phyloP scores from a whole-genome alignment of 2,329 filamentous ascomycete genomes.

The Penicillium sp. region DNA sequence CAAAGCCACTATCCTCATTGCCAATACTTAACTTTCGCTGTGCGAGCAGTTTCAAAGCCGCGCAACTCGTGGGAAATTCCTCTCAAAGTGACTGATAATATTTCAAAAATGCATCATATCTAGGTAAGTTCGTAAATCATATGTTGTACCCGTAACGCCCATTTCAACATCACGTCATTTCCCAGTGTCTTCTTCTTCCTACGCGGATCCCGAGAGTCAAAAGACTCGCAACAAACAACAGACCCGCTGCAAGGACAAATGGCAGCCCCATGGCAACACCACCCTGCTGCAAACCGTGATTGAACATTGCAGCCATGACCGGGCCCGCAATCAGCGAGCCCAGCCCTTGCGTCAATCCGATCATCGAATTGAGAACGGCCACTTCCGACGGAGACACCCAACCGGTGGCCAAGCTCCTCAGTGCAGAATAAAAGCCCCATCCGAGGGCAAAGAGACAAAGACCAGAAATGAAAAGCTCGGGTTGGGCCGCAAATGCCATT shows the following conservation, averaged over 20 bases:
- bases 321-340: neutral
- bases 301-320: neutral
- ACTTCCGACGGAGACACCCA: neutral
- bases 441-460: neutral
- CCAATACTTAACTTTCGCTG: no score
- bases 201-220: neutral
- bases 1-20: no score
- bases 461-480: neutral
- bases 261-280: neutral
- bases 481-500: neutral
- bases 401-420: neutral
- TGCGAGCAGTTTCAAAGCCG: no score
- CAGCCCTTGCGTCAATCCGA: neutral
- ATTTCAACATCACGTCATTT: no score
- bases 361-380: neutral
- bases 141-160: no score
- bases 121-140: no score
- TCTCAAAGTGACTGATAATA: no score
- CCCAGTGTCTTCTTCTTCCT: no score
- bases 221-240: neutral
- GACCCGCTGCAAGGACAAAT: neutral
- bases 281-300: neutral
- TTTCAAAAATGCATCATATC: no score
- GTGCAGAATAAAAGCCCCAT: neutral
- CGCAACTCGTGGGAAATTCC: no score